These are phyloP conservation scores for Geotrichum citri-aurantii DNA, from an alignment of 1,139 yeast genomes.

Conservation along the genomic window DNA sequence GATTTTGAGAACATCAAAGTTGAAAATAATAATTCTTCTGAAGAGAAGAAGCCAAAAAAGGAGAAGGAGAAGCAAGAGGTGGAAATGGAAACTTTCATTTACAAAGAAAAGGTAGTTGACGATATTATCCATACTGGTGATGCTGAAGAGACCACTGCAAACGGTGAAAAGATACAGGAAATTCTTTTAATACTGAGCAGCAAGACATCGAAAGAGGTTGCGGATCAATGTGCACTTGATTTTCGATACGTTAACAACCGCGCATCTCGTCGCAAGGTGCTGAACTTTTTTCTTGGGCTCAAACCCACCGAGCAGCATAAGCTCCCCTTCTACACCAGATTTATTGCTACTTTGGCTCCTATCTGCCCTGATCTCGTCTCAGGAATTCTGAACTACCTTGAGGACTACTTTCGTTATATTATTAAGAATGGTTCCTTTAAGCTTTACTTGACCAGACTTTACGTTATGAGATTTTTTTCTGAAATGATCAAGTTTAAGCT, in stretches of 20 bases:
- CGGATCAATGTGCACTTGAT: slow-evolving; percentile 53
- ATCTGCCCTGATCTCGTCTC: slow-evolving; percentile 49
- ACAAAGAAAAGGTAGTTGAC: slow-evolving; percentile 26
- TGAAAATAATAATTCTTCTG: background rate
- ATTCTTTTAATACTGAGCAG: slow-evolving; percentile 25
- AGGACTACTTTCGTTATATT: slow-evolving; percentile 32
- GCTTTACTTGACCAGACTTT: slow-evolving; percentile 37
- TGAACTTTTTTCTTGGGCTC: slow-evolving; percentile 45
- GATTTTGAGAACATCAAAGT: slow-evolving; percentile 6
- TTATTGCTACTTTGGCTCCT: slow-evolving; percentile 54
- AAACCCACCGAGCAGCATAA: slow-evolving; percentile 29
- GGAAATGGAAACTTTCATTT: slow-evolving; percentile 16
- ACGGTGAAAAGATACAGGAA: slow-evolving; percentile 23
- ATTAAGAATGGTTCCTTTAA: slow-evolving; percentile 24
- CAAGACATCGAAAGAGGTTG: slow-evolving; percentile 40
- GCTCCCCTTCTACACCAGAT: slow-evolving; percentile 52
- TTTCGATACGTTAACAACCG: slow-evolving; percentile 64
- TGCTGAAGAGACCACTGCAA: slow-evolving; percentile 20
- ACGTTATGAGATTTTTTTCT: slow-evolving; percentile 47
- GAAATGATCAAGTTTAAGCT: slow-evolving; percentile 75
- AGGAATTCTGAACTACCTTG: slow-evolving; percentile 53
- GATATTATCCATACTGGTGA: slow-evolving; percentile 24
- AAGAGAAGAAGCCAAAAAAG: slow-evolving; percentile 12
- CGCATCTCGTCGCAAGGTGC: slow-evolving; percentile 61
- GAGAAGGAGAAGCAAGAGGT: slow-evolving; percentile 10